Base-by-base conservation (phyloP, 1,139 yeast species). In the Suhomyces guaymorum region DNA sequence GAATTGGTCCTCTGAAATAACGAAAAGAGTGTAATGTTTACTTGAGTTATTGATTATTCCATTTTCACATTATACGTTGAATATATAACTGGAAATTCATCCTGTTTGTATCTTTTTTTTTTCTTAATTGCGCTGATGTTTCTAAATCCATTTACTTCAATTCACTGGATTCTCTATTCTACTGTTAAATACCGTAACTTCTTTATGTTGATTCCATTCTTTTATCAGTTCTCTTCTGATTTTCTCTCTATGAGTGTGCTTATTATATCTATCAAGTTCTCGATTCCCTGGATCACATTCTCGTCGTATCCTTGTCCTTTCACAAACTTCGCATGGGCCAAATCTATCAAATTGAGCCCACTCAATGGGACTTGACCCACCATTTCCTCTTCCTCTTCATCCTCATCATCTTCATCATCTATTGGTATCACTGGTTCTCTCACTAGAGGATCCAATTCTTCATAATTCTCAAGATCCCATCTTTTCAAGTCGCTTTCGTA, bases 241-340 rank as follows among this genome's bases (percentile, higher is more conserved):
- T 26, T 11, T 4, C n/a, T 19, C 2, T 36, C 31, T 18, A 32
- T 26, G 18, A 64, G 44, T 15, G 51, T 46, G 35, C 62, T 67
- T 41, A 81, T 72, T 2, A 73, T 54, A 1, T 46, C 48, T 3
- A 82, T 62, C 29, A 87, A 57, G 46, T 74, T 81, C 46, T 80
- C 82, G 1, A 88, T 60, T 0, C 96, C 97, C 17, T 60, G 61
- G 4, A 88, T 55, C 4, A 82, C 62, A 51, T 84, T 83, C 32
- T 78, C 83, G 55, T 89, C 96, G 18, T 75, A 74, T 0, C 95
- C 95, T 37, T 71, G 44, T 0, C 84, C 86, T 0, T 80, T 76
- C 0, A 75, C 71, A 41, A 75, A 63, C 44, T 67, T 74, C 0
- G 97, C 78, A 56, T 90, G 97, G 1, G 97, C 97, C 68, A 92